Base-by-base conservation (phyloP, 495 filamentous ascomycete genomes). In the Penicillium crystallinum region DNA sequence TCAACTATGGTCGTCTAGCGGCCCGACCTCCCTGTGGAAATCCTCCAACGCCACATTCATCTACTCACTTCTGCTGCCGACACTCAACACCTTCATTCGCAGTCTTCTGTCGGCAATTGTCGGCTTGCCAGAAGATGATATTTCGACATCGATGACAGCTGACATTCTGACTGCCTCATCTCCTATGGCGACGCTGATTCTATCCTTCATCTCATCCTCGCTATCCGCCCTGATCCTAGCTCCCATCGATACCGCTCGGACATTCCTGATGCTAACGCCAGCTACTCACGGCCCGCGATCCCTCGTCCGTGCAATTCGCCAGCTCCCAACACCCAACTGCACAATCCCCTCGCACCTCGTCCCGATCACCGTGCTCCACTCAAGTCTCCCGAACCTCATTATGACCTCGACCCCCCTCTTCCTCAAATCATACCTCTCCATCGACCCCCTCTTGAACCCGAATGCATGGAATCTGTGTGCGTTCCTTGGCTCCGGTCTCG, bases 11-110 rank as follows among this genome's bases (percentile, higher is more conserved):
- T 72, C 79, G n/a, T 90, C 86, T 56, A 93, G 95, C 65, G 88
- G 89, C 7, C 85, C 86, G 7, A 90, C 87, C 77, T 95, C 93
- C 6, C 83, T 96, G 0, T 98, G 91, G 91, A 97, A 97, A 72
- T 90, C 86, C 22, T 84, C 89, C 29, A 96, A 95, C 61, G 77
- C 86, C n/a, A 91, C 89, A 0, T 96, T 95, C 56, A 77, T 97
- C 45, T 90, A 96, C 70, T 85, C 83, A 2, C 76, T 93, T 25
- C 80, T 95, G n/a, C 78, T 88, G 25, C 88, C 86, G n/a, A 85
- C 91, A 3, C 67, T 93, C 3, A 90, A 93, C 63, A 86, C 84
- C 53, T 97, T 91, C 80, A 86, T 90, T 11, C 83, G 90, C 43
- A 87, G 86, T 56, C 75, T 95, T 3, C 77, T 97, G 4, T 85